Evolutionary conservation across 2,329 filamentous ascomycete genomes (phyloP).

Genomic region (Chaetomiaceae sp.): DNA sequence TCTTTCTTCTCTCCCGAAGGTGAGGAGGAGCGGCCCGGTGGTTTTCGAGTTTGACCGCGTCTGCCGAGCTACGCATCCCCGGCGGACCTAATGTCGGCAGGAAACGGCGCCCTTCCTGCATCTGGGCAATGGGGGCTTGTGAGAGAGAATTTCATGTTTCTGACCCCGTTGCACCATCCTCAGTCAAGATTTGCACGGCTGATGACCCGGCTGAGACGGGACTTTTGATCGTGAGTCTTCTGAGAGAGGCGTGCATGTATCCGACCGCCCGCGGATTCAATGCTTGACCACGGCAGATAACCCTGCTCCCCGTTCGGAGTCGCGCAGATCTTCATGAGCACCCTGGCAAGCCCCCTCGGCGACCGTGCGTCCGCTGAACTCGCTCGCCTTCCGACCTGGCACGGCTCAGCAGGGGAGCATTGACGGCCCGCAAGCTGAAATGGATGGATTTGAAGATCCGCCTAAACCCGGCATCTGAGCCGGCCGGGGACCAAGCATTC

Average conservation of each 20-base stretch:
- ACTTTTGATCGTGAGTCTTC: too few relatives aligned
- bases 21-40: conserved; percentile 9
- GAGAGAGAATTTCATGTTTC: too few relatives aligned
- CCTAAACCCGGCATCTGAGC: conserved; percentile 4
- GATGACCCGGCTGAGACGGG: too few relatives aligned
- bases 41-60: conserved; percentile 2
- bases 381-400: too few relatives aligned
- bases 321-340: conserved; percentile 19
- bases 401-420: background rate
- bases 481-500: conserved; percentile 12
- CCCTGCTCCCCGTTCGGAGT: conserved; percentile 7
- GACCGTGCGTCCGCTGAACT: conserved; percentile 1
- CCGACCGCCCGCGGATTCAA: background rate
- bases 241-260: too few relatives aligned
- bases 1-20: conserved; percentile 1
- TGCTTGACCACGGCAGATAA: conserved; percentile 5
- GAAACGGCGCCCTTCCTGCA: too few relatives aligned
- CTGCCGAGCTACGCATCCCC: background rate
- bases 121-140: too few relatives aligned
- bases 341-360: conserved; percentile 1
- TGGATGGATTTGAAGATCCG: conserved; percentile 2
- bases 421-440: conserved; percentile 12
- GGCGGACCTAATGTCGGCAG: too few relatives aligned
- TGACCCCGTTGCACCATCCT: too few relatives aligned
- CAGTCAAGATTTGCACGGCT: too few relatives aligned